Evolutionary conservation across 352 stramenopile species (phyloP).

Genomic region (Peronosclerospora sorghi): DNA sequence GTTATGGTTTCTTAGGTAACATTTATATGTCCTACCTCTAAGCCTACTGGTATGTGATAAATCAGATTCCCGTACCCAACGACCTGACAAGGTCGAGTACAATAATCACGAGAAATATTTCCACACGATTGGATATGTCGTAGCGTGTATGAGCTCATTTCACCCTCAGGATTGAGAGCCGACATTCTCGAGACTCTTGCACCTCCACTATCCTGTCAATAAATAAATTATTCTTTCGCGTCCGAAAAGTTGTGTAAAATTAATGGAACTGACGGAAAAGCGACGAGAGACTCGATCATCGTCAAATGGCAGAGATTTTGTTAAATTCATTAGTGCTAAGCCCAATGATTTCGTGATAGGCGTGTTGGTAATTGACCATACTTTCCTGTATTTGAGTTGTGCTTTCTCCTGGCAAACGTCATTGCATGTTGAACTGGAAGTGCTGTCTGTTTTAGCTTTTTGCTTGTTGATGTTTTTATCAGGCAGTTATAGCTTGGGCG

Average conservation of each 20-base stretch:
- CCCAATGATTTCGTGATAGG: constrained; percentile 10
- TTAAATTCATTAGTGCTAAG: constrained; percentile 8
- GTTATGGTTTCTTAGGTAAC: too few species aligned
- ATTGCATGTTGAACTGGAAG: too few species aligned
- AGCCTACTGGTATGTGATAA: too few species aligned
- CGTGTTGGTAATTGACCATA: not conserved
- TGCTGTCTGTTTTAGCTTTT: too few species aligned
- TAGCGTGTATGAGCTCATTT: constrained; percentile 32
- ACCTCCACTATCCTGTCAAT: constrained; percentile 6
- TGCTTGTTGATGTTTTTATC: not conserved
- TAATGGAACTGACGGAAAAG: constrained; percentile 34
- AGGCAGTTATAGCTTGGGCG: not conserved
- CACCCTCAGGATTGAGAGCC: constrained; percentile 23
- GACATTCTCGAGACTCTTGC: constrained; percentile 20
- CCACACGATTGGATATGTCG: constrained; percentile 33
- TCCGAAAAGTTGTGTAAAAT: constrained; percentile 11
- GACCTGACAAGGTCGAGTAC: constrained; percentile 37
- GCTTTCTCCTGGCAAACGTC: too few species aligned
- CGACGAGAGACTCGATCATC: constrained; percentile 24
- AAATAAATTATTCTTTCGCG: constrained; percentile 20
- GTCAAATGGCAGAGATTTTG: not conserved
- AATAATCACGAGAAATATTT: constrained; percentile 40
- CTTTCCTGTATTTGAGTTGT: too few species aligned
- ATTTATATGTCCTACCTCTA: too few species aligned
- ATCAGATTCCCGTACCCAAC: too few species aligned